These are phyloP conservation scores for Zygotorulaspora chibaensis DNA, from an alignment of 805 yeast genomes.

Conservation along the genomic window DNA sequence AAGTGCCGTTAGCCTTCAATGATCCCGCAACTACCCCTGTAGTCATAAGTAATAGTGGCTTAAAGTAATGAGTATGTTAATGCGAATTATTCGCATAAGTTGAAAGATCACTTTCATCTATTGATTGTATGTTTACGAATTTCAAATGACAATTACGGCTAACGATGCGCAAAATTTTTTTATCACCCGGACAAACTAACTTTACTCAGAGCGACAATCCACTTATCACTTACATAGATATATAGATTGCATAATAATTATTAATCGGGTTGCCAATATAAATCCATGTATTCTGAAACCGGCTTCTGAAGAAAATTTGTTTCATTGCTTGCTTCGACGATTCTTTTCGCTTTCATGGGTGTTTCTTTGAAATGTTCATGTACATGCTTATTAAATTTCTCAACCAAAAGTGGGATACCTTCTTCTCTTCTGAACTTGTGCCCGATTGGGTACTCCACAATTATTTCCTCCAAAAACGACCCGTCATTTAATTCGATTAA, in stretches of 20 bases:
- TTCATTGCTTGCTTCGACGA: constrained; percentile 36
- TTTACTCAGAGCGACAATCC: not conserved
- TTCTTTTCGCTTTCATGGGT: constrained; percentile 36
- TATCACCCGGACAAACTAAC: not conserved
- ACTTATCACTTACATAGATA: too few species aligned
- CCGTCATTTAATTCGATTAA: constrained; percentile 51
- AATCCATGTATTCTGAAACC: constrained; percentile 46
- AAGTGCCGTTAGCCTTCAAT: constrained; percentile 3
- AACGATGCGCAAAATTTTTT: not conserved
- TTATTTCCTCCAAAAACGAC: constrained; percentile 47
- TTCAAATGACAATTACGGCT: not conserved
- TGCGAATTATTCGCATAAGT: not conserved
- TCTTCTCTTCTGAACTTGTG: constrained; percentile 56
- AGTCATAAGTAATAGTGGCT: constrained; percentile 2
- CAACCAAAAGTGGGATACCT: constrained; percentile 50
- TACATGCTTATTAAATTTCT: constrained; percentile 50
- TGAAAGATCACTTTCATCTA: not conserved
- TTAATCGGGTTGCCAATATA: constrained; percentile 29
- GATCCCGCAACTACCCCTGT: constrained; percentile 4
- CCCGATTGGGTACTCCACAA: constrained; percentile 55
- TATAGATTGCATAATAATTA: not conserved
- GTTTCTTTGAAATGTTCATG: constrained; percentile 40
- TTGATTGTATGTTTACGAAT: not conserved
- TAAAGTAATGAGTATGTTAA: not conserved
- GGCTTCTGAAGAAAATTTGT: constrained; percentile 39